A percentile compares a stretch with the other conserved stretches of the same genome.
phyloP scores from a whole-genome alignment of 768 basidiomycete genomes.

The Mycena venus region DNA sequence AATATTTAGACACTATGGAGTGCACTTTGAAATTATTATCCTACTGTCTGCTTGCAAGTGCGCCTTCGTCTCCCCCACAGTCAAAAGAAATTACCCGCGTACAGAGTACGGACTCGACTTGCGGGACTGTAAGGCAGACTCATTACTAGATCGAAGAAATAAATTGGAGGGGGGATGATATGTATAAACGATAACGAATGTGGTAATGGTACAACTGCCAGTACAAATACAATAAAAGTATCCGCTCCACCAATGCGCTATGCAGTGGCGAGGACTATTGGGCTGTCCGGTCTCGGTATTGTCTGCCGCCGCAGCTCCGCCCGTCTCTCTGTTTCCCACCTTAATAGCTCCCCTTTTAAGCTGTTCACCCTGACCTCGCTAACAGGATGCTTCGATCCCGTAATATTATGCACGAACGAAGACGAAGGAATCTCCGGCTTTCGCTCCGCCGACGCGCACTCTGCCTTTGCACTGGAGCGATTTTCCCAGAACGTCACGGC shows the following conservation, averaged over 20 bases:
- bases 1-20: no score
- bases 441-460: constrained; percentile 56
- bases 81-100: no score
- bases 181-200: constrained; percentile 26
- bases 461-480: constrained; percentile 53
- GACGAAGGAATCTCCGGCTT: constrained; percentile 33
- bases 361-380: constrained; percentile 72
- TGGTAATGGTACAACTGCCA: constrained; percentile 25
- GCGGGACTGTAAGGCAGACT: no score
- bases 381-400: constrained; percentile 77
- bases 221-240: constrained; percentile 27
- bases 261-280: constrained; percentile 16
- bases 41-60: no score
- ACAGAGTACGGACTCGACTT: no score
- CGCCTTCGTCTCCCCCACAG: no score
- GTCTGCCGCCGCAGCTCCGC: constrained; percentile 35
- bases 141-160: no score
- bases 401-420: constrained; percentile 58
- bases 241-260: not conserved
- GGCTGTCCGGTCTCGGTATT: constrained; percentile 14
- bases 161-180: constrained; percentile 25
- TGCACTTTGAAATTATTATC: no score
- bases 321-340: constrained; percentile 75
- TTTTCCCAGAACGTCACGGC: constrained; percentile 90
- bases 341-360: constrained; percentile 74